Evolutionary conservation across 768 basidiomycete genomes (phyloP).

Genomic region (Thelephora ganbajun): DNA sequence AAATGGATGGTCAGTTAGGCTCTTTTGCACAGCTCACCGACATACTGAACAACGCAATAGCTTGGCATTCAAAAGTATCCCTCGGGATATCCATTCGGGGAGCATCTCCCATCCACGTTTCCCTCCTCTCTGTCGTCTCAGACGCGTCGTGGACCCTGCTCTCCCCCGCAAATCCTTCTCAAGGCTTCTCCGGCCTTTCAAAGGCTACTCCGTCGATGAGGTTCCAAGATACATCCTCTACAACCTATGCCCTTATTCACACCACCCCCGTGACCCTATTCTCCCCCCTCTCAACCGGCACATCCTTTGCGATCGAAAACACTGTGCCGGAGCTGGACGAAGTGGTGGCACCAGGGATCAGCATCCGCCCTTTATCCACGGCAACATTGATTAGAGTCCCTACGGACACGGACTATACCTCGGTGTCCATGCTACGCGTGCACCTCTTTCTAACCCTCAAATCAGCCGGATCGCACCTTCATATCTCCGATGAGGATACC

Average conservation of each 20-base stretch:
- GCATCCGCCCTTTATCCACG: constrained; percentile 41
- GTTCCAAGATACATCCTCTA: constrained; percentile 32
- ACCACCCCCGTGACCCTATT: constrained; percentile 24
- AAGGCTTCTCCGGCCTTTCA: constrained; percentile 14
- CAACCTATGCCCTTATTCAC: constrained; percentile 37
- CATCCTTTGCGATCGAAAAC: constrained; percentile 15
- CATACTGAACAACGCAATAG: constrained; percentile 24
- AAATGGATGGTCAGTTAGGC: constrained; percentile 46
- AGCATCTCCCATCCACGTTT: constrained; percentile 43
- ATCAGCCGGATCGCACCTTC: constrained; percentile 25
- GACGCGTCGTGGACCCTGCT: constrained; percentile 48
- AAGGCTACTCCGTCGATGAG: constrained; percentile 19
- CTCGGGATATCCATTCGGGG: constrained; percentile 24
- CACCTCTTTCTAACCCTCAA: constrained; percentile 42
- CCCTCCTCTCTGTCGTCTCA: constrained; percentile 44
- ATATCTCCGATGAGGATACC: constrained; percentile 19
- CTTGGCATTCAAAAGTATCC: constrained; percentile 47
- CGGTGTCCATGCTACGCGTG: constrained; percentile 40
- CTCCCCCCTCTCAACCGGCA: constrained; percentile 21
- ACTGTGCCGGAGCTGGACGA: constrained; percentile 21
- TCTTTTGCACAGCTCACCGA: constrained; percentile 2
- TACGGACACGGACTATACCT: constrained; percentile 25
- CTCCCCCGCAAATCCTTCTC: constrained; percentile 14
- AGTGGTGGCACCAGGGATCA: constrained; percentile 17
- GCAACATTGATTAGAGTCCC: constrained; percentile 48